A percentile compares a stretch with the other conserved stretches of the same genome.
Evolutionary conservation across 805 yeast genomes (phyloP).

Genomic region (Myxozyma mucilagina): DNA sequence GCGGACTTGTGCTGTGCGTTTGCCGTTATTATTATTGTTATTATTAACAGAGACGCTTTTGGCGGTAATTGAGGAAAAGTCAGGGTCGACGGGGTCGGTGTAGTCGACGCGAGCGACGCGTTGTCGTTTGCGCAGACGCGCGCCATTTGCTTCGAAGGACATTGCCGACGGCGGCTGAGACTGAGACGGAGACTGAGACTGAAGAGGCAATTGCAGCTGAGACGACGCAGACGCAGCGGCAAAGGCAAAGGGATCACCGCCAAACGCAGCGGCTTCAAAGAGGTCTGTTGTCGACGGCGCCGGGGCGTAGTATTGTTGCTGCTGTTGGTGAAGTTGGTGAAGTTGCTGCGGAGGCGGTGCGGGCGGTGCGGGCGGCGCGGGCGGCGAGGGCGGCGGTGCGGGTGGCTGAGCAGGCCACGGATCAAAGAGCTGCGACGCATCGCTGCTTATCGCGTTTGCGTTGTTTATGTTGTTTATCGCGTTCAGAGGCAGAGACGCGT

Average conservation of each 20-base stretch:
- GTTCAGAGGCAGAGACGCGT: not conserved
- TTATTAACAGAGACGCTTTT: not conserved
- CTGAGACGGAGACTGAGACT: too few species aligned
- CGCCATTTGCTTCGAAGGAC: too few species aligned
- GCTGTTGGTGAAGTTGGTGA: not conserved
- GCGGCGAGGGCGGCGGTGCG: not conserved
- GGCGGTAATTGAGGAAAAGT: not conserved
- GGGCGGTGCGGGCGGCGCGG: not conserved
- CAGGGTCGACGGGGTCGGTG: too few species aligned
- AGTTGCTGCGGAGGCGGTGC: not conserved
- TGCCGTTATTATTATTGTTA: not conserved
- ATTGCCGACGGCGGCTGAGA: too few species aligned
- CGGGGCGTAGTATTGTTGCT: conserved; percentile 7
- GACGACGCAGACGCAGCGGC: not conserved
- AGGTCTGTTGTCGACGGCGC: conserved; percentile 6
- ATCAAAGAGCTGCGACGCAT: not conserved
- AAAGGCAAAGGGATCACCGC: not conserved
- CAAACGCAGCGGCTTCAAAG: conserved; percentile 11
- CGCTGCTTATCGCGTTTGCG: not conserved
- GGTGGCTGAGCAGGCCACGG: not conserved
- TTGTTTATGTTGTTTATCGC: too few species aligned
- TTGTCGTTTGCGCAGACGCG: too few species aligned
- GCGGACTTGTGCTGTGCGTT: too few species aligned
- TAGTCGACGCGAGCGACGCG: too few species aligned
- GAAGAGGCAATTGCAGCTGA: too few species aligned